Evolutionary conservation across 192 early-diverging fungal species (phyloP).

Genomic region (Rhizoclosmatium globosum): DNA sequence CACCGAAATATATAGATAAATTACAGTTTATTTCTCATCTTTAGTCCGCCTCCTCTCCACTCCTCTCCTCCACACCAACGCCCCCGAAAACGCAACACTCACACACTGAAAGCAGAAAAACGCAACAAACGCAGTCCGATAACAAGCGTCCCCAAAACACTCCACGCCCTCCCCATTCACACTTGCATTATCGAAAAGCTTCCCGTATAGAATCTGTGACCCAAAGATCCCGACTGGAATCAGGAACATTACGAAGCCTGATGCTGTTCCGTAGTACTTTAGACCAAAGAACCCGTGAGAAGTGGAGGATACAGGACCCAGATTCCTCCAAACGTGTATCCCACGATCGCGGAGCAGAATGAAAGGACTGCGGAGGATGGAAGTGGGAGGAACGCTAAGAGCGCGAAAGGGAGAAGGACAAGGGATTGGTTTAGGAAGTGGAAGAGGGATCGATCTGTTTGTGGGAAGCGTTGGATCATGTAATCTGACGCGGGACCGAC

Average conservation of each 20-base stretch:
- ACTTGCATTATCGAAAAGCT: slow-evolving; percentile 20
- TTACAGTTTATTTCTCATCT: neutral
- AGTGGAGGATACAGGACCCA: slow-evolving; percentile 40
- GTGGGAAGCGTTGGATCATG: slow-evolving; percentile 4
- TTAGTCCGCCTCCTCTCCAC: neutral
- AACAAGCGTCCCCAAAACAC: slow-evolving; percentile 22
- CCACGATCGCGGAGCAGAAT: slow-evolving; percentile 29
- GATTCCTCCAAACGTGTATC: slow-evolving; percentile 38
- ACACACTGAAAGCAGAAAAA: slow-evolving; percentile 26
- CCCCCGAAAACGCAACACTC: slow-evolving; percentile 9
- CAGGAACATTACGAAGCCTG: slow-evolving; percentile 32
- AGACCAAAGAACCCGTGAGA: slow-evolving; percentile 34
- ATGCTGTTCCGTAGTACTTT: slow-evolving; percentile 43
- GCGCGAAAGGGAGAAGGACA: slow-evolving; percentile 14
- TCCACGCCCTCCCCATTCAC: neutral
- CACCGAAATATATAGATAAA: neutral
- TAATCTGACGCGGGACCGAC: slow-evolving; percentile 33
- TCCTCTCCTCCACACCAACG: slow-evolving; percentile 16
- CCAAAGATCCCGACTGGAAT: slow-evolving; percentile 41
- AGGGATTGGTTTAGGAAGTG: slow-evolving; percentile 27
- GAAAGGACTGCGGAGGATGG: neutral
- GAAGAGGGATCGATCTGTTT: slow-evolving; percentile 35
- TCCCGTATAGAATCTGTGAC: slow-evolving; percentile 37
- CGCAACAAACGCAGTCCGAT: neutral
- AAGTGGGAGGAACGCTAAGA: slow-evolving; percentile 10